Percentiles rank a stretch among this genome's conserved stretches.
Evolutionary conservation across 2,329 filamentous ascomycete genomes (phyloP).

Genomic region (Diplocarpon mali): DNA sequence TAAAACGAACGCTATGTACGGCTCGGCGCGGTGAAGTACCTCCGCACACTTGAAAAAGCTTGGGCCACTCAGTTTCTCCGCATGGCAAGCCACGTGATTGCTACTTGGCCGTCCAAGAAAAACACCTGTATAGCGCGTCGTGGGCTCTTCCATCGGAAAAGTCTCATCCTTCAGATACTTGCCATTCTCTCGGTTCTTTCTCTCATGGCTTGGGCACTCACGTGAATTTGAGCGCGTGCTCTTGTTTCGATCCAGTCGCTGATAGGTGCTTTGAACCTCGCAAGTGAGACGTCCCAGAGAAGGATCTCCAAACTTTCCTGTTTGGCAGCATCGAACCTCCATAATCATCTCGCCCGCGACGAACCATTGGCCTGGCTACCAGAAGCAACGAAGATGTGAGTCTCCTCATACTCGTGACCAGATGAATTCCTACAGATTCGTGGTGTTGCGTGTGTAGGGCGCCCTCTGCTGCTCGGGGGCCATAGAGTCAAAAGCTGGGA

Average conservation of each 20-base stretch:
- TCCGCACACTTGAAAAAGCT: too few species aligned
- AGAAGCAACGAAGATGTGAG: constrained; percentile 14
- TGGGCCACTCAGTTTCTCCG: too few species aligned
- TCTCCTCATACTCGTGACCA: constrained; percentile 7
- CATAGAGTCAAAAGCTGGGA: constrained; percentile 14
- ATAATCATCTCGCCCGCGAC: constrained; percentile 10
- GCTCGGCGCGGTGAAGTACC: too few species aligned
- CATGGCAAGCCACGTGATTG: too few species aligned
- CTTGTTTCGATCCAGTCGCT: constrained; percentile 9
- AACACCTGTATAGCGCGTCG: too few species aligned
- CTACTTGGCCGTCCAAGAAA: too few species aligned
- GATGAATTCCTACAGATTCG: not conserved
- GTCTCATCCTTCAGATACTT: not conserved
- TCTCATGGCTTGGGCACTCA: constrained; percentile 1
- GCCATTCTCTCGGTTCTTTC: not conserved
- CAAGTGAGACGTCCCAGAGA: constrained; percentile 12
- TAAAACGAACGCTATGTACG: not conserved
- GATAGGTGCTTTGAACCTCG: constrained; percentile 13
- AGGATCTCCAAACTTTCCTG: constrained; percentile 22
- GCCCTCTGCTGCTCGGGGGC: constrained; percentile 6
- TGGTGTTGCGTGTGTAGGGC: not conserved
- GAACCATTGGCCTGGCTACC: constrained; percentile 15
- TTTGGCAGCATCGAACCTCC: constrained; percentile 18
- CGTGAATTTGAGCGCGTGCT: constrained; percentile 17
- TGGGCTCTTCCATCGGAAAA: not conserved